Conservation (phyloP, 169 alveolate genomes). For the Plasmodium yoelii region DNA sequence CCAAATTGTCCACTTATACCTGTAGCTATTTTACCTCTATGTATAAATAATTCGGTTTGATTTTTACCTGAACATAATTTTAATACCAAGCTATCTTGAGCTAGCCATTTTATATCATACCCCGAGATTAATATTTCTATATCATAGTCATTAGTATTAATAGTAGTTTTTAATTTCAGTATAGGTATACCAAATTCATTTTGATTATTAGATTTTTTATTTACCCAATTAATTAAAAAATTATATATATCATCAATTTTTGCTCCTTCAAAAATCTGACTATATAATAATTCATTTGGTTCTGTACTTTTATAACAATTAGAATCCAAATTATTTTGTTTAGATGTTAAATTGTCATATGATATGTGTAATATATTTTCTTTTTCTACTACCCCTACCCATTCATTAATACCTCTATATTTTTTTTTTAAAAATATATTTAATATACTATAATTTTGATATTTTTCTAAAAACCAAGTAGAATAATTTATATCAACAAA, state of each 20-base stretch:
- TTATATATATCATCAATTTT: slow-evolving; percentile 32
- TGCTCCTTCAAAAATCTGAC: slow-evolving; percentile 31
- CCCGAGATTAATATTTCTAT: slow-evolving; percentile 45
- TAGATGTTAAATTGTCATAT: slow-evolving; percentile 32
- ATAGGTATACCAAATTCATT: slow-evolving; percentile 73
- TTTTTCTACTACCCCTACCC: slow-evolving; percentile 76
- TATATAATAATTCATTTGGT: slow-evolving; percentile 38
- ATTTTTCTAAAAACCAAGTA: slow-evolving; percentile 72
- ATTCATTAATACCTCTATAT: slow-evolving; percentile 63
- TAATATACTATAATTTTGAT: slow-evolving; percentile 15
- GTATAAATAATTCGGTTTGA: slow-evolving; percentile 20
- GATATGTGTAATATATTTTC: slow-evolving; percentile 43
- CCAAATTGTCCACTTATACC: slow-evolving; percentile 78
- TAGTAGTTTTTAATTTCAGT: slow-evolving; percentile 53
- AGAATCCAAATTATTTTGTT: neutral
- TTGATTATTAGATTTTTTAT: slow-evolving; percentile 22
- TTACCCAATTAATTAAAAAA: slow-evolving; percentile 57
- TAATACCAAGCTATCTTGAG: slow-evolving; percentile 65
- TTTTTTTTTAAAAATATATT: slow-evolving; percentile 66
- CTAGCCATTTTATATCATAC: slow-evolving; percentile 64
- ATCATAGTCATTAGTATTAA: slow-evolving; percentile 19
- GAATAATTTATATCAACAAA: slow-evolving; percentile 38
- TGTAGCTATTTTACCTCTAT: slow-evolving; percentile 78
- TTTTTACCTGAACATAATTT: slow-evolving; percentile 35
- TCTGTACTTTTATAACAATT: neutral